These are phyloP conservation scores for Waltergamsia citrina DNA, from an alignment of 2,329 filamentous ascomycete genomes.

Conservation along the genomic window DNA sequence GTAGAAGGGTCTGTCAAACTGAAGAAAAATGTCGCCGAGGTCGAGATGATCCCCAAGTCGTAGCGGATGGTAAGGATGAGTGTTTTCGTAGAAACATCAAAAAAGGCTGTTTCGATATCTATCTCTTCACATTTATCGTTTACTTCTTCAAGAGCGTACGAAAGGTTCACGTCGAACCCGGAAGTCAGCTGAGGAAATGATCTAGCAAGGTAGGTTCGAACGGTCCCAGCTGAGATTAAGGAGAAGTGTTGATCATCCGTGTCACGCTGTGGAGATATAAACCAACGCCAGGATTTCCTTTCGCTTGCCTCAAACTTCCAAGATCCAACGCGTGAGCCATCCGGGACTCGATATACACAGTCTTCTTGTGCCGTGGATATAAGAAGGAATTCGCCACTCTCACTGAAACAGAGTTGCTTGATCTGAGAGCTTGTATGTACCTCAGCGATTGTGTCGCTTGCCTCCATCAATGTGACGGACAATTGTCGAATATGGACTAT, in stretches of 20 bases:
- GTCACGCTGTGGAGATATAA: neutral
- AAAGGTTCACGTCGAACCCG: neutral
- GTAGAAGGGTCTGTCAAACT: neutral
- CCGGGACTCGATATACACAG: neutral
- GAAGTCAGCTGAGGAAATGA: neutral
- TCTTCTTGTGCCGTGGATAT: slow-evolving; percentile 3
- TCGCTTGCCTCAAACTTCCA: slow-evolving; percentile 1
- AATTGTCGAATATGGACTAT: too few relatives aligned
- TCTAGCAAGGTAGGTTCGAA: neutral
- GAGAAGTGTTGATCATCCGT: neutral
- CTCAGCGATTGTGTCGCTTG: neutral
- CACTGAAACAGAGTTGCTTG: slow-evolving; percentile 7
- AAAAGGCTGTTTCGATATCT: neutral
- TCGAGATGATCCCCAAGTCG: neutral
- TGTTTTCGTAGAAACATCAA: neutral
- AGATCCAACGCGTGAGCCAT: slow-evolving; percentile 7
- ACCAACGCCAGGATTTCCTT: neutral
- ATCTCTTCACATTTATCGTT: neutral
- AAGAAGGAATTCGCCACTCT: slow-evolving; percentile 6
- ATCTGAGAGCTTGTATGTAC: slow-evolving; percentile 1
- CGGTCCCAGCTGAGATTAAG: neutral
- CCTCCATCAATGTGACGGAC: neutral
- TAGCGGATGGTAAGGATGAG: neutral
- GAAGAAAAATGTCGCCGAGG: neutral
- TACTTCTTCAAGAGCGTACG: neutral